Conservation (phyloP, 2,329 filamentous ascomycete genomes). For the Penicillium thymicola region DNA sequence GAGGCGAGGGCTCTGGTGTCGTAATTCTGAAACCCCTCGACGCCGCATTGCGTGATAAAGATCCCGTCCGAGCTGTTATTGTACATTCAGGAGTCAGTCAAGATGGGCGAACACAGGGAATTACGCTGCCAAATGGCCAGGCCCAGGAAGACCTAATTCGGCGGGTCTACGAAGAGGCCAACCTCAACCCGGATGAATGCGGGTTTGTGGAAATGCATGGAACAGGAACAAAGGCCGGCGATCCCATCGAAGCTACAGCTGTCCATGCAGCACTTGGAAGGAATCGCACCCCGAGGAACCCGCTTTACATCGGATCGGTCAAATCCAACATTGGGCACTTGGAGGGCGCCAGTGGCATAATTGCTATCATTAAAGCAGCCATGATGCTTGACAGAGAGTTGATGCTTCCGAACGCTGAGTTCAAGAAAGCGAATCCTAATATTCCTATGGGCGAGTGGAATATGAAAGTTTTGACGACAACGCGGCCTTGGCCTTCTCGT, state of each 20-base stretch:
- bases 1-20: slow-evolving; percentile 36
- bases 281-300: slow-evolving; percentile 14
- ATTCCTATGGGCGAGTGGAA: slow-evolving; percentile 26
- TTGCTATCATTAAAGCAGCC: slow-evolving; percentile 31
- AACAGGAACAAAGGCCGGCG: slow-evolving; percentile 49
- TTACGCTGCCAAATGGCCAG: slow-evolving; percentile 41
- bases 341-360: slow-evolving; percentile 27
- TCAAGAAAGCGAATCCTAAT: slow-evolving; percentile 29
- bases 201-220: slow-evolving; percentile 42
- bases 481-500: slow-evolving; percentile 27
- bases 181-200: slow-evolving; percentile 29
- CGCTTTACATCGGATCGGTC: slow-evolving; percentile 25
- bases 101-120: slow-evolving; percentile 33
- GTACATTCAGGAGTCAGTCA: slow-evolving; percentile 36
- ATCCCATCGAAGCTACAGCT: slow-evolving; percentile 48
- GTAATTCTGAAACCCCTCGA: slow-evolving; percentile 35
- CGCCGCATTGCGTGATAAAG: slow-evolving; percentile 33
- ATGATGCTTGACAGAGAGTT: slow-evolving; percentile 26
- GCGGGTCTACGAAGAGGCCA: slow-evolving; percentile 35
- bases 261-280: slow-evolving; percentile 19
- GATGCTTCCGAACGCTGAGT: slow-evolving; percentile 27
- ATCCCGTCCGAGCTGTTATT: slow-evolving; percentile 37
- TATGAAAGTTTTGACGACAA: slow-evolving; percentile 21
- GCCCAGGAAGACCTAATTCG: slow-evolving; percentile 40
- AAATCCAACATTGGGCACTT: slow-evolving; percentile 39